A percentile compares a stretch with the other conserved stretches of the same genome.
Conservation (phyloP, 345 rosid genomes). For the Eucalyptus pauciflora region DNA sequence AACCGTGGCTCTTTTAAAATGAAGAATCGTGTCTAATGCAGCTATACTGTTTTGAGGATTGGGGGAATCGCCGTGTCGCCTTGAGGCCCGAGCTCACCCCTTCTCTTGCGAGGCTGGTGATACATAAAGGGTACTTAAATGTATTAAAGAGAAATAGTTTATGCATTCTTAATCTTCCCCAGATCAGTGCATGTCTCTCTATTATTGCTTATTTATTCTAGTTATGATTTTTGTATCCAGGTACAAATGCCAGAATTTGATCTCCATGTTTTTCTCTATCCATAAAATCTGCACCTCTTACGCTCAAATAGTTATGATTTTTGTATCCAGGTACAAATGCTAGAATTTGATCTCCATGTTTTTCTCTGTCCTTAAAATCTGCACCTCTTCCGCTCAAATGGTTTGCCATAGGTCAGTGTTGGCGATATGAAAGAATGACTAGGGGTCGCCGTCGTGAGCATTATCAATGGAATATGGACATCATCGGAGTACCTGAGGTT, state of each 20-base stretch:
- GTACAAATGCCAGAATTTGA: conserved; percentile 60
- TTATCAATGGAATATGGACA: conserved; percentile 99
- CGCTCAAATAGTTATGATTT: conserved; percentile 43
- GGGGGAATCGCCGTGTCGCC: conserved; percentile 93
- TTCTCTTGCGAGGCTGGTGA: conserved; percentile 85
- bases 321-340: conserved; percentile 52
- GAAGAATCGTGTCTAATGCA: conserved; percentile 4
- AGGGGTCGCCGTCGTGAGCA: conserved; percentile 95
- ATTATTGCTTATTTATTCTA: conserved; percentile 7
- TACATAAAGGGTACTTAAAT: conserved; percentile 75
- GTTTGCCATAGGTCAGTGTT: conserved; percentile 95
- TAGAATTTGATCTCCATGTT: conserved; percentile 50
- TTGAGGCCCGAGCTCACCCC: conserved; percentile 98
- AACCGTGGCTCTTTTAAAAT: neutral
- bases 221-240: conserved; percentile 36
- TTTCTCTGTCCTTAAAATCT: conserved; percentile 82
- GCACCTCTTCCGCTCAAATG: conserved; percentile 86
- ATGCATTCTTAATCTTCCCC: neutral
- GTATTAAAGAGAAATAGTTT: neutral
- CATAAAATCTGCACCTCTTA: conserved; percentile 86
- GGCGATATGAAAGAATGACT: conserved; percentile 98
- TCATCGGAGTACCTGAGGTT: conserved; percentile 84
- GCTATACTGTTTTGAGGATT: conserved; percentile 93
- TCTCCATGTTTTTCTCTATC: conserved; percentile 46
- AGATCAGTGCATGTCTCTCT: neutral